Base-by-base conservation (phyloP, 257 asterid genomes). In the Sherardia arvensis region DNA sequence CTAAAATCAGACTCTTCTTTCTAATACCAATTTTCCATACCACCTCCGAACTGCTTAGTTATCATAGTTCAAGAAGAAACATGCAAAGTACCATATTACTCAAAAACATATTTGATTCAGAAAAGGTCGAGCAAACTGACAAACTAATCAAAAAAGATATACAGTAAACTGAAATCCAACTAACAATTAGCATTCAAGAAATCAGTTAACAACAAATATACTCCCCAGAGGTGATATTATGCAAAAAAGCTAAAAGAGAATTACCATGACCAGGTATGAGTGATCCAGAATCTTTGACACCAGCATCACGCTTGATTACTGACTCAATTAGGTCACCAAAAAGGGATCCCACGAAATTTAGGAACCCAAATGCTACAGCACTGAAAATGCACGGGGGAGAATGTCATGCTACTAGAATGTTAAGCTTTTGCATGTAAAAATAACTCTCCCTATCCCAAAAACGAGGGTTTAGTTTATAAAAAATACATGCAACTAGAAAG, bases 251-350 rank as follows among this genome's bases (percentile, higher is more conserved):
- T 11, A 66, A 54, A 9, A 45, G 70, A 51, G 15, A 18, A 48
- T 82, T 85, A 93, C 99, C 99, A 53, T 93, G 97, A 59, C 97
- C 97, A 36, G 97, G 99, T 74, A 93, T 93, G 70, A 90, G 97
- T 0, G 96, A 83, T 51, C 99, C 99, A 30, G 96, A 93, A 77
- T 93, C 99, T 79, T 93, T 93, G 74, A 85, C 97, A 59, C 97
- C 96, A 0, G 99, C 99, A 76, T 93, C 99, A 69, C 99, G 96
- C 80, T 93, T 93, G 83, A 93, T 93, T 88, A 93, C 86, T 32
- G 99, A 90, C 82, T 93, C 99, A 3, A 80, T 75, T 32, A 93
- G 95, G 78, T 93, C 96, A 22, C 97, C 99, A 61, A 87, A 93
- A 66, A 90, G 91, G 65, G 97, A 93, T 66, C 97, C 99, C 62